Evolutionary conservation across 768 basidiomycete genomes (phyloP).

Genomic region (Mycena sanguinolenta): DNA sequence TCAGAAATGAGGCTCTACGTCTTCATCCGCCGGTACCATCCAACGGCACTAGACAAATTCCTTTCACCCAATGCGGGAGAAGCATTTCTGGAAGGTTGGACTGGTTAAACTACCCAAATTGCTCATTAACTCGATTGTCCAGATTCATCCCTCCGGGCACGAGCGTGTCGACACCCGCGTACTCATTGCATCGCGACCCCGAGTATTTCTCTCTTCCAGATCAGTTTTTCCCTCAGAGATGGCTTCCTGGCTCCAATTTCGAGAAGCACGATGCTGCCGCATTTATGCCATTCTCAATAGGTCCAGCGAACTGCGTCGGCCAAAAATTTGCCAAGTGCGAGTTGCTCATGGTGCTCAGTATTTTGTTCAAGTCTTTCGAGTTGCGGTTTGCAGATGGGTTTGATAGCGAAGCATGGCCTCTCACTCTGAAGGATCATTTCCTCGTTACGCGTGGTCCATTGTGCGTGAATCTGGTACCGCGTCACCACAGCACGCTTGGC

Average conservation of each 20-base stretch:
- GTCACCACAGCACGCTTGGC: too few relatives aligned
- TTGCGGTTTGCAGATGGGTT: too few relatives aligned
- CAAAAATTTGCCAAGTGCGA: too few relatives aligned
- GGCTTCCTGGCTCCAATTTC: conserved; percentile 42
- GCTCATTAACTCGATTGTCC: not conserved
- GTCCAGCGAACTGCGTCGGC: conserved; percentile 58
- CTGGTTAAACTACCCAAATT: not conserved
- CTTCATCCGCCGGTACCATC: conserved; percentile 62
- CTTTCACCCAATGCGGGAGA: conserved; percentile 12
- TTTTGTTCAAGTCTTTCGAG: too few relatives aligned
- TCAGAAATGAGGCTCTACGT: conserved; percentile 64
- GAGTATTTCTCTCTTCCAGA: conserved; percentile 62
- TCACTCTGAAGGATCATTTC: conserved; percentile 51
- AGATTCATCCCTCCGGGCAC: conserved; percentile 63
- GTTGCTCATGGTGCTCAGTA: too few relatives aligned
- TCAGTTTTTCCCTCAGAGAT: conserved; percentile 58
- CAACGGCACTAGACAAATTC: conserved; percentile 50
- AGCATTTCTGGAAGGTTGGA: conserved; percentile 6
- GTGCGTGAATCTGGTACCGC: conserved; percentile 49
- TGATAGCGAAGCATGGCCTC: conserved; percentile 49
- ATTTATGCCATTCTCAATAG: conserved; percentile 59
- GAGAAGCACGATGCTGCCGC: conserved; percentile 45
- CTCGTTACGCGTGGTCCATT: conserved; percentile 49
- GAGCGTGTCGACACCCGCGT: conserved; percentile 55
- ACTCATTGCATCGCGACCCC: conserved; percentile 61